These are phyloP conservation scores for Diplodia seriata DNA, from an alignment of 2,329 filamentous ascomycete species.

Conservation along the genomic window DNA sequence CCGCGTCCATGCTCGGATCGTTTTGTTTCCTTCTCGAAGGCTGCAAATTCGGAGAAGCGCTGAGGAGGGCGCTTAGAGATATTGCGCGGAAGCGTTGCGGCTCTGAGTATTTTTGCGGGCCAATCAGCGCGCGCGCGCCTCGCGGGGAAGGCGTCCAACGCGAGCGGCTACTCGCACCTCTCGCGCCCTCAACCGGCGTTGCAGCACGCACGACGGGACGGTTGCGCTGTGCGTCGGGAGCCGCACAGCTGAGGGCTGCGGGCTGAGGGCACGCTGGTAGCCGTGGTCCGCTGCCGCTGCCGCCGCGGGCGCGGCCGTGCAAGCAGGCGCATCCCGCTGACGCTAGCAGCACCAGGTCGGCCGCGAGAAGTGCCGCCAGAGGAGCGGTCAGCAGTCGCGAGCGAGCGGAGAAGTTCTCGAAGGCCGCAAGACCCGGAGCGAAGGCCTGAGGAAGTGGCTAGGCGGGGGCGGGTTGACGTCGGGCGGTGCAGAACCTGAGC, in stretches of 20 bases:
- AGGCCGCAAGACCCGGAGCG: conserved; percentile 8
- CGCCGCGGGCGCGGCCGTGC: background rate
- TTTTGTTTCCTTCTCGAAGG: conserved; percentile 26
- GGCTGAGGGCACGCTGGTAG: conserved; percentile 10
- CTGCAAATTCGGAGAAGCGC: conserved; percentile 7
- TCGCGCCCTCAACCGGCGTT: background rate
- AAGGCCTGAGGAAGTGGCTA: conserved; percentile 12
- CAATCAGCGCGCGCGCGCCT: conserved; percentile 15
- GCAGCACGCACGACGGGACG: no score
- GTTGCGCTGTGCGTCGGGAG: background rate
- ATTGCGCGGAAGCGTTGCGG: conserved; percentile 11
- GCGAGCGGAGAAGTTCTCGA: conserved; percentile 11
- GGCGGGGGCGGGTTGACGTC: conserved; percentile 3
- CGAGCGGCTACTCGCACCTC: conserved; percentile 20
- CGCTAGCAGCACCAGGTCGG: conserved; percentile 8
- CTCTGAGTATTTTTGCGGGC: conserved; percentile 27
- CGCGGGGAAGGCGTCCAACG: conserved; percentile 26
- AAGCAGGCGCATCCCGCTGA: conserved; percentile 9
- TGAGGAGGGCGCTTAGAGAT: conserved; percentile 24
- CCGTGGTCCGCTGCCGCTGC: conserved; percentile 9
- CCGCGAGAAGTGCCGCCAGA: conserved; percentile 24
- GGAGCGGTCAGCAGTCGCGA: conserved; percentile 4
- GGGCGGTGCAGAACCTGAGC: conserved; percentile 3
- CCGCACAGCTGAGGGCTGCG: background rate
- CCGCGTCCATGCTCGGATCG: conserved; percentile 12